Evolutionary conservation across 2,329 filamentous ascomycete species (phyloP), one percentile per base, ranked within the genome.

Genomic region (Cercospora citrullina): DNA sequence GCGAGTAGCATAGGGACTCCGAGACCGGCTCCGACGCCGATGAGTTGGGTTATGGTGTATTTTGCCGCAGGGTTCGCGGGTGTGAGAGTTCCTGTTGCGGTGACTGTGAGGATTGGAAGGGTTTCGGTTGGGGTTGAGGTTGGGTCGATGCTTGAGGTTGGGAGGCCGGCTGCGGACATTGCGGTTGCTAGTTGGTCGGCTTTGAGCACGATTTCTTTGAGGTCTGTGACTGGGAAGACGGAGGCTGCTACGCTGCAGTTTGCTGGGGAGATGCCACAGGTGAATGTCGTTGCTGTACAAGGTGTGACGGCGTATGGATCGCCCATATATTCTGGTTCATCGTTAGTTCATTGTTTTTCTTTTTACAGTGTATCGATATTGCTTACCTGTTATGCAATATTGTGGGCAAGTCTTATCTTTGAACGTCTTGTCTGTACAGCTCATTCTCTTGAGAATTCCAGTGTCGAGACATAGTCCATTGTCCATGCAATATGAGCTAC

Each of bases 391-490:
- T 23, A 65, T 71, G 51, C 69, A 71, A 51, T 71, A 71, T 33
- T 68, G 67, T 1, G 67, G 62, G 39, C 69, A 71, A 16, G 59
- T 63, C 23, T 58, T 58, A 8, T 66, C 60, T 9, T 60, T 57
- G 63, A 68, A 71, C 8, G 48, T 67, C 63, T 69, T 63, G 21
- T 71, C 69, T 14, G 69, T 71, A 31, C 69, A 71, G 42, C 62
- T 66, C 36, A 65, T 64, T 10, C 69, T 66, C 28, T 63, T 66
- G 9, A 71, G 31, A n/a, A 71, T 68, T 28, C 67, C 67, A 5
- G 63, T 67, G 23, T 69, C 67, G 31, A 71, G 48, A 51, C 69
- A 71, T 33, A 71, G 48, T 5, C 69, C 69, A 48, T 71, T 71
- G 21, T 66, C 64, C 69, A 71, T 60, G 51, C 69, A 69, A 39